Conservation (phyloP, 2,329 filamentous ascomycete species). For the Leptographium procerum region DNA sequence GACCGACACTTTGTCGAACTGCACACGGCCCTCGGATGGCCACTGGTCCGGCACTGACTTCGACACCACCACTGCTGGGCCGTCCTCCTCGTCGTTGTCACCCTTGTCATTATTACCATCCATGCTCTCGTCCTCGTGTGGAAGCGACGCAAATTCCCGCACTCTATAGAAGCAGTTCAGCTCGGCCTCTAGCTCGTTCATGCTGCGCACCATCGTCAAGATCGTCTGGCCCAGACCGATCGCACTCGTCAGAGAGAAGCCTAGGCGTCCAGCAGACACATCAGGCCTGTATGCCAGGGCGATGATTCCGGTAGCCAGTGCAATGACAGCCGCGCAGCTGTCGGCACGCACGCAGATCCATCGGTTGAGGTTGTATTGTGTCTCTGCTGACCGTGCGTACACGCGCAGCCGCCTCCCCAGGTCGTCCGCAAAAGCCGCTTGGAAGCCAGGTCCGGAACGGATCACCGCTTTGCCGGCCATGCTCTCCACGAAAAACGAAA, state of each 20-base stretch:
- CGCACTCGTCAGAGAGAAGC: slow-evolving; percentile 44
- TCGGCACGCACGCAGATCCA: slow-evolving; percentile 46
- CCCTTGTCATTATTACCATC: too few relatives aligned
- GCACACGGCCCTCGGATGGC: slow-evolving; percentile 17
- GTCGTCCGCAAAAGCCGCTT: slow-evolving; percentile 32
- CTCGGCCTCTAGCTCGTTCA: slow-evolving; percentile 47
- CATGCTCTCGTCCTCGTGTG: slow-evolving; percentile 16
- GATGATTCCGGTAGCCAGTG: slow-evolving; percentile 40
- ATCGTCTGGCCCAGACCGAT: slow-evolving; percentile 42
- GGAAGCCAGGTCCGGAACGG: slow-evolving; percentile 19
- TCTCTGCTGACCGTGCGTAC: slow-evolving; percentile 34
- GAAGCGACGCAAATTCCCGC: slow-evolving; percentile 18
- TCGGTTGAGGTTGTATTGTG: slow-evolving; percentile 44
- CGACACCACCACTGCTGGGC: neutral
- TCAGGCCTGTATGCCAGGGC: slow-evolving; percentile 35
- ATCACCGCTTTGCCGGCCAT: slow-evolving; percentile 1
- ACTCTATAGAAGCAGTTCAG: slow-evolving; percentile 35
- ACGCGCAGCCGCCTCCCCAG: slow-evolving; percentile 38
- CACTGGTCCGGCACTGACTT: slow-evolving; percentile 13
- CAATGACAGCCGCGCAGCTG: slow-evolving; percentile 30
- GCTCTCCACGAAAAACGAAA: slow-evolving; percentile 1
- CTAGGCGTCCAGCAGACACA: slow-evolving; percentile 40
- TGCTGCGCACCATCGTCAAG: slow-evolving; percentile 36
- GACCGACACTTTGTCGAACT: slow-evolving; percentile 18
- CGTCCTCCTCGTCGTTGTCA: slow-evolving; percentile 8